Evolutionary conservation across 2,329 filamentous ascomycete species (phyloP).

Genomic region (Xylaria sp.): DNA sequence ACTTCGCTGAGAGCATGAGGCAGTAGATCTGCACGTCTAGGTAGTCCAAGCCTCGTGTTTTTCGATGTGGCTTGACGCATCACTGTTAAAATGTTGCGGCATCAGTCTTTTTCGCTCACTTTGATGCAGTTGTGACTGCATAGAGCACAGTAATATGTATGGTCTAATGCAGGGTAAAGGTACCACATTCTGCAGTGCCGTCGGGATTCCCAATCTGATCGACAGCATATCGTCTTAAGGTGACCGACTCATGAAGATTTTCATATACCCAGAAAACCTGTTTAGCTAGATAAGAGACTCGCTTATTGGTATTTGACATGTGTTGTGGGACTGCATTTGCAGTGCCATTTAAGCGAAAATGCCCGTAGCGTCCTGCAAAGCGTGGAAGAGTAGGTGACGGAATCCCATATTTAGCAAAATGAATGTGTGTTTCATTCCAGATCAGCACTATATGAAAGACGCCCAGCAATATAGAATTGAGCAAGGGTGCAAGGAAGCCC

Average conservation of each 20-base stretch:
- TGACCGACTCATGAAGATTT: conserved; percentile 8
- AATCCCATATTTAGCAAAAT: conserved; percentile 21
- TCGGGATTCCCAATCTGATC: not conserved
- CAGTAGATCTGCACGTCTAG: conserved; percentile 14
- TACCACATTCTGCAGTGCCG: conserved; percentile 5
- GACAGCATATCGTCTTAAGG: conserved; percentile 2
- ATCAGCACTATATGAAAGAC: conserved; percentile 12
- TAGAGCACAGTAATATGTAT: not conserved
- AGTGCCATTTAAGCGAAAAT: conserved; percentile 8
- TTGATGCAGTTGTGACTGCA: conserved; percentile 1
- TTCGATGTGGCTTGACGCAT: conserved; percentile 4
- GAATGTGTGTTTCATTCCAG: conserved; percentile 8
- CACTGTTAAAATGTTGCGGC: not conserved
- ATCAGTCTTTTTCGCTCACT: not conserved
- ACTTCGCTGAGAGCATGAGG: conserved; percentile 21
- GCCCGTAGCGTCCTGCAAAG: not conserved
- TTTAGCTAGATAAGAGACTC: conserved; percentile 9
- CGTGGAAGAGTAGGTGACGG: not conserved
- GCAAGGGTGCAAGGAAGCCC: not conserved
- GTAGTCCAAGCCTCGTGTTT: conserved; percentile 22
- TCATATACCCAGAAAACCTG: conserved; percentile 1
- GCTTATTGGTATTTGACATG: conserved; percentile 6
- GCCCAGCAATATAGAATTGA: conserved; percentile 1
- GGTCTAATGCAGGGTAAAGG: conserved; percentile 5
- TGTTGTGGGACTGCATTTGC: conserved; percentile 16